These are phyloP conservation scores for Chalara sp. DNA, from an alignment of 2,329 filamentous ascomycete genomes.

Conservation along the genomic window DNA sequence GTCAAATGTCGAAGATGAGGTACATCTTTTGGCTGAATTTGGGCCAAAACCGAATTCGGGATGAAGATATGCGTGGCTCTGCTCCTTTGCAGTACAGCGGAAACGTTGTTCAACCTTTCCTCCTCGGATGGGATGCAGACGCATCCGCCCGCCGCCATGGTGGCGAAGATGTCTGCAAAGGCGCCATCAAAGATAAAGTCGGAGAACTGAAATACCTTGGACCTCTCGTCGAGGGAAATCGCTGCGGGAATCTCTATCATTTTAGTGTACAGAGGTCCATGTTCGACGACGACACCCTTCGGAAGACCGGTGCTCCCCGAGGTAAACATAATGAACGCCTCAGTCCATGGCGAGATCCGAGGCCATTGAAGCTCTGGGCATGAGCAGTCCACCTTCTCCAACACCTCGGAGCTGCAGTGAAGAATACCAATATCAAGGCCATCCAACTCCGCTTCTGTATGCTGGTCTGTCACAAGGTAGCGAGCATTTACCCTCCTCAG, in stretches of 20 bases:
- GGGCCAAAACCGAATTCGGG: background rate
- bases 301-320: background rate
- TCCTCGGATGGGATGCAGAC: conserved; percentile 15
- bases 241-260: conserved; percentile 5
- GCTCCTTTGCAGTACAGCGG: background rate
- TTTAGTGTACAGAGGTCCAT: background rate
- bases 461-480: background rate
- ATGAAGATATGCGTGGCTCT: background rate
- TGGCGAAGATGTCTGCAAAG: conserved; percentile 12
- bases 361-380: background rate
- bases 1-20: background rate
- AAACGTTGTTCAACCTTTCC: conserved; percentile 9
- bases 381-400: background rate
- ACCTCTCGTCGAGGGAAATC: background rate
- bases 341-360: background rate
- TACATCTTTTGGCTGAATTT: background rate
- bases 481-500: conserved; percentile 1
- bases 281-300: background rate
- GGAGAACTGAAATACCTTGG: conserved; percentile 12
- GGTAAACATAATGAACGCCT: background rate
- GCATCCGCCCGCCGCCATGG: conserved; percentile 10
- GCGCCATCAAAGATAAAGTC: conserved; percentile 13
- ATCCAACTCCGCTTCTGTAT: background rate
- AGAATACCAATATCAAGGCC: background rate
- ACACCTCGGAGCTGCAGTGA: background rate